Evolutionary conservation across 2,329 filamentous ascomycete genomes (phyloP).

Genomic region (Cladosporium sp.): DNA sequence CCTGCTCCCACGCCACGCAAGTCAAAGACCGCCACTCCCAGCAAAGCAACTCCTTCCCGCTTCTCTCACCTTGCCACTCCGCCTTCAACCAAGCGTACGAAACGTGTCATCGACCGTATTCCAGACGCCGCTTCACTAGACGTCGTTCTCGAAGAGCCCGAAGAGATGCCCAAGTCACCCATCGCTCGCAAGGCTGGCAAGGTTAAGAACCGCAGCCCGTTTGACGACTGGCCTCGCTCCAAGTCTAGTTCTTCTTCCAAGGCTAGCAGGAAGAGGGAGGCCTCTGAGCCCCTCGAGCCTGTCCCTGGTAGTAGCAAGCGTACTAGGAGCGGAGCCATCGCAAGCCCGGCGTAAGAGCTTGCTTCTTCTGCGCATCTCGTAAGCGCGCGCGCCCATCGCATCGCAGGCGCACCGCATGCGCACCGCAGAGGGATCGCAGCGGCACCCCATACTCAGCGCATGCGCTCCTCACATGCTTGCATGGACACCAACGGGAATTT

Average conservation of each 20-base stretch:
- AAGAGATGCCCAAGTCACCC: constrained; percentile 15
- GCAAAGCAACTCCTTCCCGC: constrained; percentile 32
- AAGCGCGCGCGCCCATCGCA: too few species aligned
- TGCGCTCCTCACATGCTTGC: too few species aligned
- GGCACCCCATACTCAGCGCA: too few species aligned
- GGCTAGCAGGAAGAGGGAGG: constrained; percentile 15
- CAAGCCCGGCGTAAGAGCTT: neutral
- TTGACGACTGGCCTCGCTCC: constrained; percentile 64
- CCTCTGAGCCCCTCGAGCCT: constrained; percentile 6
- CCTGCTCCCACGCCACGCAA: neutral
- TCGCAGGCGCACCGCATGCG: too few species aligned
- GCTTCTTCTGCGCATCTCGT: too few species aligned
- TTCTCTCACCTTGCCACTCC: constrained; percentile 55
- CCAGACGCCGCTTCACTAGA: constrained; percentile 16
- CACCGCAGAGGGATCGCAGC: too few species aligned
- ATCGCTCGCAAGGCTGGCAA: constrained; percentile 11
- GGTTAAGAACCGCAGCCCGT: constrained; percentile 48
- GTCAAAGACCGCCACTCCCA: constrained; percentile 22
- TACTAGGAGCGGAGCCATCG: constrained; percentile 11
- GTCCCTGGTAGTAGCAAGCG: constrained; percentile 15
- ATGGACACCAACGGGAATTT: too few species aligned
- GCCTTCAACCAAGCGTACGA: constrained; percentile 57
- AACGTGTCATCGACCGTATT: constrained; percentile 52
- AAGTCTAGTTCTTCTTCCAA: constrained; percentile 38
- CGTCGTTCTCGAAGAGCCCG: constrained; percentile 14